phyloP scores from a whole-genome alignment of 75 land plant species.

The Cunninghamia lanceolata region DNA sequence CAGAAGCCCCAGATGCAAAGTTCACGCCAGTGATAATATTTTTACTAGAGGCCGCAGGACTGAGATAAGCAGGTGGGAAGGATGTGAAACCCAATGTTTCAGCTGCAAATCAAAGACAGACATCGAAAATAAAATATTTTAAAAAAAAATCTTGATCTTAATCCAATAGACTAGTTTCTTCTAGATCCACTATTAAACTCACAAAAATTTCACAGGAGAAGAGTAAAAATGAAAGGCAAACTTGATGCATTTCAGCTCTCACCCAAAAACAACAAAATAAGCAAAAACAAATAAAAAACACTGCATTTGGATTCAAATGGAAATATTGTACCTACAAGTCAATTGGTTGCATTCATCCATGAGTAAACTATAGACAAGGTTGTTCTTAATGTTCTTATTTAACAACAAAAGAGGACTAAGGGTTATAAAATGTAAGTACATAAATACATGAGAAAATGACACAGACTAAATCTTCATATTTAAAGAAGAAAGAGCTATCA shows the following conservation, averaged over 20 bases:
- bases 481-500: neutral
- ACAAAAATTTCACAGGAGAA: neutral
- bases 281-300: too few species aligned
- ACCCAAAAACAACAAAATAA: too few species aligned
- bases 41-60: slow-evolving; percentile 46
- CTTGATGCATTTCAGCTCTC: too few species aligned
- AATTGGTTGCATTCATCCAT: too few species aligned
- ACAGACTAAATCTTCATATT: neutral
- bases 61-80: slow-evolving; percentile 65
- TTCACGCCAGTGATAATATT: slow-evolving; percentile 62
- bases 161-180: neutral
- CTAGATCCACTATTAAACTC: neutral
- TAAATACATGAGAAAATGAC: neutral
- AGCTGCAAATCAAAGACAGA: slow-evolving; percentile 32
- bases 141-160: neutral
- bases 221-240: too few species aligned
- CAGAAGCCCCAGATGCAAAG: slow-evolving; percentile 81
- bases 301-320: too few species aligned
- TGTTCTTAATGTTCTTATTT: too few species aligned
- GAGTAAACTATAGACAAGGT: too few species aligned
- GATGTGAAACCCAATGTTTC: slow-evolving; percentile 56
- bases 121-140: neutral
- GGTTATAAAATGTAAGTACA: too few species aligned
- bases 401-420: too few species aligned
- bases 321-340: too few species aligned